phyloP scores from a whole-genome alignment of 768 basidiomycete genomes.

The Kwoniella botswanensis region DNA sequence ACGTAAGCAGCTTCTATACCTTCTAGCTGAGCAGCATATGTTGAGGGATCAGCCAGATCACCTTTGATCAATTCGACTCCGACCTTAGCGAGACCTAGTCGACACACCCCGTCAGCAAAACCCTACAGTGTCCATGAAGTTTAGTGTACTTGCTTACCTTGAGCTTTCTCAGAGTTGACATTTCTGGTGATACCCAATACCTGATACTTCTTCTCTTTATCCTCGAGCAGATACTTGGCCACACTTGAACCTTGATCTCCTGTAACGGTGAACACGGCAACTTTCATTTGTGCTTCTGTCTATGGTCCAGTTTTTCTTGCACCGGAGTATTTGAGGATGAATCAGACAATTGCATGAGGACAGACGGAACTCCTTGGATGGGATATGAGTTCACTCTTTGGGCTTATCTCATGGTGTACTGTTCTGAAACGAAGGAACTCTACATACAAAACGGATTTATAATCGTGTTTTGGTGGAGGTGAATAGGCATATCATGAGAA shows the following conservation, averaged over 20 bases:
- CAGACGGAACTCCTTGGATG: neutral
- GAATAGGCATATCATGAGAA: slow-evolving; percentile 1
- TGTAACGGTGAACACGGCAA: slow-evolving; percentile 9
- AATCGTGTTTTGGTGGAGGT: neutral
- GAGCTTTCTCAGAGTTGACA: slow-evolving; percentile 3
- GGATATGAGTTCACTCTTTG: too few species aligned
- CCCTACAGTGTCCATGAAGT: too few species aligned
- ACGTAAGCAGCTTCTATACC: slow-evolving; percentile 5
- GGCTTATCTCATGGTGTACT: too few species aligned
- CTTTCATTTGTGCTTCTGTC: slow-evolving; percentile 2
- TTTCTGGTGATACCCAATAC: slow-evolving; percentile 7
- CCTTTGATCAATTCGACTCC: slow-evolving; percentile 10
- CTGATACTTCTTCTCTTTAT: neutral
- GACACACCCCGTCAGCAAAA: too few species aligned
- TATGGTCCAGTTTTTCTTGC: too few species aligned
- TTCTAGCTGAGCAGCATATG: neutral
- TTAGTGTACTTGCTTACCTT: neutral
- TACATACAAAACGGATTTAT: too few species aligned
- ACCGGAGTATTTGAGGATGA: neutral
- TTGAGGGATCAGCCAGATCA: slow-evolving; percentile 8
- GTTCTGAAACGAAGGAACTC: too few species aligned
- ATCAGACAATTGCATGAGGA: neutral
- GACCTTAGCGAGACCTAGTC: neutral
- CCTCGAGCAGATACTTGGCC: neutral
- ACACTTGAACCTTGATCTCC: slow-evolving; percentile 17